phyloP scores from a whole-genome alignment of 345 rosid species.

The Lumnitzera littorea region DNA sequence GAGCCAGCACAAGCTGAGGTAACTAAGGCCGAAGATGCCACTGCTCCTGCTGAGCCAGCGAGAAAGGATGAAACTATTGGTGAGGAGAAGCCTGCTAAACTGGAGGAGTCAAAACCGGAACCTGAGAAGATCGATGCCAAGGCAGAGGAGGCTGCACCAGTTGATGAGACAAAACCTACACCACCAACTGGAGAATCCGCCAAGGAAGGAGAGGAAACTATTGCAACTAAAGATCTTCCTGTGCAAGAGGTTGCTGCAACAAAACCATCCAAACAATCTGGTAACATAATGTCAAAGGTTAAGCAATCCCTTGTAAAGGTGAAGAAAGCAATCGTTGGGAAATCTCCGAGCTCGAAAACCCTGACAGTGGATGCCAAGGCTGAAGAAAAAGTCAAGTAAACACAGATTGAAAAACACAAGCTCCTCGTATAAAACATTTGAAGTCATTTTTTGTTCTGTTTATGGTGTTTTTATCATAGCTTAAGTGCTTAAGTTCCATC shows the following conservation, averaged over 20 bases:
- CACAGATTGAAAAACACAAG: background rate
- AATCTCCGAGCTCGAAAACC: slow-evolving; percentile 67
- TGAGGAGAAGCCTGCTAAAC: slow-evolving; percentile 2
- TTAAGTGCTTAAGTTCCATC: too few relatives aligned
- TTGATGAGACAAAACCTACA: slow-evolving; percentile 9
- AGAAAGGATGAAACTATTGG: background rate
- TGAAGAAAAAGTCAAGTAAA: slow-evolving; percentile 39
- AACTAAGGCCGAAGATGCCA: background rate
- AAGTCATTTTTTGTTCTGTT: background rate
- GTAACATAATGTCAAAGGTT: slow-evolving; percentile 63
- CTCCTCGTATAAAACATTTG: background rate
- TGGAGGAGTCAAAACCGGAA: background rate
- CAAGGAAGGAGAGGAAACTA: slow-evolving; percentile 27
- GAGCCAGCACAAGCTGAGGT: background rate
- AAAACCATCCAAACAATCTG: slow-evolving; percentile 51
- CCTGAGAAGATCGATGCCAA: slow-evolving; percentile 2
- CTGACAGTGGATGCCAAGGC: slow-evolving; percentile 33
- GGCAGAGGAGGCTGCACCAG: background rate
- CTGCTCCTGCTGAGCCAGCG: background rate
- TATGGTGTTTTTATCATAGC: too few relatives aligned
- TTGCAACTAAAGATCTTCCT: slow-evolving; percentile 30
- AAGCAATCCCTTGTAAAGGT: slow-evolving; percentile 74
- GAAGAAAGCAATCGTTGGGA: slow-evolving; percentile 70
- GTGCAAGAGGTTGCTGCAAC: slow-evolving; percentile 24
- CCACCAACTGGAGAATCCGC: slow-evolving; percentile 6